These are phyloP conservation scores for Lachancea sp. DNA, from an alignment of 805 yeast genomes.

Conservation along the genomic window DNA sequence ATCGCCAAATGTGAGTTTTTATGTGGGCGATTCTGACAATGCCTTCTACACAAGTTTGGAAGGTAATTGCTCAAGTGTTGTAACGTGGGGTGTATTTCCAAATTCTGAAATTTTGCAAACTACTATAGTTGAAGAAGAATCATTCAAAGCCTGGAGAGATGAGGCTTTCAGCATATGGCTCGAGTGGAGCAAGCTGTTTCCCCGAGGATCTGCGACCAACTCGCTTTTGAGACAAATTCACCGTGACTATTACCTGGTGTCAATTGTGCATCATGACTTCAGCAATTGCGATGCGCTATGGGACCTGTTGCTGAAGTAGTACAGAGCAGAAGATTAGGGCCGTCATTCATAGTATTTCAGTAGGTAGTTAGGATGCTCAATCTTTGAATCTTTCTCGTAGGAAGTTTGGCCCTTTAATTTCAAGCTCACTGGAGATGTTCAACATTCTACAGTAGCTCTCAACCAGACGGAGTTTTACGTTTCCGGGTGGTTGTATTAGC, in stretches of 20 bases:
- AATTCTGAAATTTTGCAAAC: conserved; percentile 85
- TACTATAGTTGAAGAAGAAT: conserved; percentile 85
- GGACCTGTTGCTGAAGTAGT: conserved; percentile 44
- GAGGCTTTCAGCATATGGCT: conserved; percentile 89
- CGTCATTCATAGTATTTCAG: not conserved
- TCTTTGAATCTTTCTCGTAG: not conserved
- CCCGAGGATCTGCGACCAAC: conserved; percentile 44
- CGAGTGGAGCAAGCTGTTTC: conserved; percentile 85
- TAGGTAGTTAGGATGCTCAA: too few relatives aligned
- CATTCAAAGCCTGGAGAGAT: conserved; percentile 93
- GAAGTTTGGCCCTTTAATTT: not conserved
- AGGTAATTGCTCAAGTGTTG: conserved; percentile 59
- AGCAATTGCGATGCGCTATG: conserved; percentile 68
- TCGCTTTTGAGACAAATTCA: conserved; percentile 55
- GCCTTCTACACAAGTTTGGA: conserved; percentile 56
- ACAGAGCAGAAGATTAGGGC: not conserved
- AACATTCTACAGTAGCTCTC: not conserved
- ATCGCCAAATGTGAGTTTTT: conserved; percentile 58
- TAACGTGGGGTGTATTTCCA: conserved; percentile 98
- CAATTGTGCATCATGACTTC: conserved; percentile 81
- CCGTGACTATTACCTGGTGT: conserved; percentile 65
- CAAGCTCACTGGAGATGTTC: not conserved
- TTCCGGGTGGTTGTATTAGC: conserved; percentile 4
- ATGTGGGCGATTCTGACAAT: conserved; percentile 59
- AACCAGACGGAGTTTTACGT: conserved; percentile 2